A percentile compares a stretch with the other conserved stretches of the same genome.
Evolutionary conservation across 305 asterid genomes (phyloP).

Genomic region (Nicotiana rustica): DNA sequence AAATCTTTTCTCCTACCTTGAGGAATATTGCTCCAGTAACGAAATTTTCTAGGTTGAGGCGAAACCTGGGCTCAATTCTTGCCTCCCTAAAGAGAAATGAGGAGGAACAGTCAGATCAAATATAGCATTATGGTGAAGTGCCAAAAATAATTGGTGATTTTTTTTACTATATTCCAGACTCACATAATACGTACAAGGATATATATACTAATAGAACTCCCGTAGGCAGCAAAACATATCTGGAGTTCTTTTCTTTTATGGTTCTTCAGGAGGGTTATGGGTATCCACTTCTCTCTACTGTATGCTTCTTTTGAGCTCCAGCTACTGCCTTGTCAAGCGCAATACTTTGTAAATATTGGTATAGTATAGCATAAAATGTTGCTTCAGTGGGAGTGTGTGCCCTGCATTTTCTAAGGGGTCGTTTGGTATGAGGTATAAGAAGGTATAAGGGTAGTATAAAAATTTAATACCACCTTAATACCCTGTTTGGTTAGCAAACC

Average conservation of each 20-base stretch:
- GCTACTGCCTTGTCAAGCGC: neutral
- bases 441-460: too few relatives aligned
- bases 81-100: slow-evolving; percentile 49
- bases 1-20: slow-evolving; percentile 55
- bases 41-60: slow-evolving; percentile 50
- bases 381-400: neutral
- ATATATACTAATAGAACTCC: neutral
- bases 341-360: neutral
- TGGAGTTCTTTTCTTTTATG: neutral
- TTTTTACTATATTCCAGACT: neutral
- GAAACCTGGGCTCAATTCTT: slow-evolving; percentile 55
- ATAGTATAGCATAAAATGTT: slow-evolving; percentile 19
- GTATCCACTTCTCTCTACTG: neutral
- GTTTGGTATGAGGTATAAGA: too few relatives aligned
- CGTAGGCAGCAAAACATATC: slow-evolving; percentile 9
- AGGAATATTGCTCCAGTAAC: slow-evolving; percentile 42
- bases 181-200: neutral
- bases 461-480: too few relatives aligned
- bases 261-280: neutral
- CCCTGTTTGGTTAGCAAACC: too few relatives aligned
- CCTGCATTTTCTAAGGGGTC: neutral
- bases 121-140: slow-evolving; percentile 29
- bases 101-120: slow-evolving; percentile 40
- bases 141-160: neutral
- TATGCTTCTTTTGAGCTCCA: slow-evolving; percentile 29